Evolutionary conservation across 2,329 filamentous ascomycete genomes (phyloP), one percentile per base, ranked within the genome.

Genomic region (Ceratocystis destructans): DNA sequence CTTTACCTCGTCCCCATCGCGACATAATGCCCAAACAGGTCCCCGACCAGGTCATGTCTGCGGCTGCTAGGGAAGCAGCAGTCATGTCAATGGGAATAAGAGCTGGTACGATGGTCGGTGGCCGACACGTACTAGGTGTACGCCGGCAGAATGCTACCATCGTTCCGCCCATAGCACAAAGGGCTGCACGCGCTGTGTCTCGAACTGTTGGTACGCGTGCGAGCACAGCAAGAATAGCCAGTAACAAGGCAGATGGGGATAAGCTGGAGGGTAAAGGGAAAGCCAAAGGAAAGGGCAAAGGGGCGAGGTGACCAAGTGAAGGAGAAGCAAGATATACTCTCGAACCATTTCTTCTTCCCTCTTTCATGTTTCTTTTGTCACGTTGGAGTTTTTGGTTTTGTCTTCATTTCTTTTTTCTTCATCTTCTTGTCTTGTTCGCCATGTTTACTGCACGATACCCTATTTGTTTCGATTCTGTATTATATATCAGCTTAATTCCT

Each of bases 381-480:
- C 12, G 53, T 33, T 57, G 2, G 53, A 7, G 12, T 33, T 44
- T 28, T 31, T 25, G 25, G 6, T 44, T 33, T 22, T 46, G 6
- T 20, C 28, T 28, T 28, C 31, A 17, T 20, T 61, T 12, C 15
- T 41, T 2, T 61, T 44, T 6, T 1, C 12, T 62, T 62, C 3
- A 4, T 44, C 44, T 44, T 61, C 15, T 15, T 62, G 3, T 28
- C 28, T 46, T 63, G 61, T 15, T 61, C 17, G 64, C 61, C 12
- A n/a, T 57, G 37, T n/a, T 45, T 50, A 61, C 25, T 50, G n/a
- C 55, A 59, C 48, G n/a, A 20, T 53, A 61, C 25, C 63, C 44
- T 50, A 15, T 65, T 45, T 64, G 50, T 57, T 64, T 59, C 31
- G 3, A 59, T 62, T n/a, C 22, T 46, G 37, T 62, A 62, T 44